Percentiles rank a stretch among this genome's conserved stretches.
Evolutionary conservation across 345 rosid genomes (phyloP).

Genomic region (Brassica juncea): DNA sequence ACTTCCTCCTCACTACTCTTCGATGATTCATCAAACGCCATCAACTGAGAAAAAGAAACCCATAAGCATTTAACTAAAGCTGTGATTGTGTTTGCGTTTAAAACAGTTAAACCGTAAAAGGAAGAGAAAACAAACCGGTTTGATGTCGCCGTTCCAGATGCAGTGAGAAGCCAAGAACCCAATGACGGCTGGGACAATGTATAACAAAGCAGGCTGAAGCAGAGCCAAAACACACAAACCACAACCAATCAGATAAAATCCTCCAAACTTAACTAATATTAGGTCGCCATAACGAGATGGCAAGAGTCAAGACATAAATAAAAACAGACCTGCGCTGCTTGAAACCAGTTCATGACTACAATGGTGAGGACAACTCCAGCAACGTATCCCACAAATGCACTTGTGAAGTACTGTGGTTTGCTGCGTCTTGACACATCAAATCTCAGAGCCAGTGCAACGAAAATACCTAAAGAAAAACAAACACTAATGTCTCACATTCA

Average conservation of each 20-base stretch:
- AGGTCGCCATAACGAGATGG: no score
- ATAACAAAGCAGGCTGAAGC: conserved; percentile 92
- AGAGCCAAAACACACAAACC: background rate
- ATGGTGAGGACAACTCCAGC: conserved; percentile 84
- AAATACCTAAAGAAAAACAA: conserved; percentile 60
- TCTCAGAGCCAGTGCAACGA: conserved; percentile 92
- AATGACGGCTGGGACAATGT: conserved; percentile 89
- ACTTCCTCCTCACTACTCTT: conserved; percentile 50
- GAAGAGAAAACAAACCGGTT: conserved; percentile 63
- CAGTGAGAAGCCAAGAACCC: conserved; percentile 94
- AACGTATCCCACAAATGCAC: conserved; percentile 86
- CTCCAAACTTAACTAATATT: no score
- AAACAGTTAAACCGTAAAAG: background rate
- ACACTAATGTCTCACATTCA: background rate
- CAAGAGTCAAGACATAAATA: background rate
- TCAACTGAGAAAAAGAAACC: conserved; percentile 47
- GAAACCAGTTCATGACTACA: conserved; percentile 98
- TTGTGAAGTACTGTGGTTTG: conserved; percentile 81
- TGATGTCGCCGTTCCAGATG: conserved; percentile 89
- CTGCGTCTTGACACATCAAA: conserved; percentile 95
- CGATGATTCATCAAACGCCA: conserved; percentile 83
- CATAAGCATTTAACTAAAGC: background rate
- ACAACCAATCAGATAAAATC: conserved; percentile 12
- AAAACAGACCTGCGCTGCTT: conserved; percentile 87
- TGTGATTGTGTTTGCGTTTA: background rate